Percentiles rank a stretch among this genome's conserved stretches.
phyloP scores from a whole-genome alignment of 2,329 filamentous ascomycete genomes.

The Paecilomyces variotii region DNA sequence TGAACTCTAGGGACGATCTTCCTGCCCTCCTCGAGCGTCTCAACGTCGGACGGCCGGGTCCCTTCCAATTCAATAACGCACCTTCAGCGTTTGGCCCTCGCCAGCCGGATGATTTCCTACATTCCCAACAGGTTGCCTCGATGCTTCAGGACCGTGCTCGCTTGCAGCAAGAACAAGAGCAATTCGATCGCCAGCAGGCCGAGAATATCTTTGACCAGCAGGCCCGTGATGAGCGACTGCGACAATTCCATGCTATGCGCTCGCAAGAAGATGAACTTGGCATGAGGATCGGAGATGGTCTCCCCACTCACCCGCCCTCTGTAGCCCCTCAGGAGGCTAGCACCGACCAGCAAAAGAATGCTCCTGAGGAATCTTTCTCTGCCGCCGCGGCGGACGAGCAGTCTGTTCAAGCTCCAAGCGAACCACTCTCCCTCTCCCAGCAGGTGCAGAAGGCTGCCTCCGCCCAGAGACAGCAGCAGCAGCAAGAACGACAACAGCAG shows the following conservation, averaged over 20 bases:
- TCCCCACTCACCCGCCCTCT: constrained; percentile 33
- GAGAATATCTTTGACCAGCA: constrained; percentile 43
- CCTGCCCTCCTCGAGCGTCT: constrained; percentile 58
- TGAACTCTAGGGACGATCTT: constrained; percentile 64
- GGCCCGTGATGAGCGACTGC: constrained; percentile 58
- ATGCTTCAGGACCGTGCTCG: constrained; percentile 55
- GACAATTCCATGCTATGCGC: constrained; percentile 73
- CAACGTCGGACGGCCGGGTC: constrained; percentile 46
- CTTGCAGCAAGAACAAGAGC: constrained; percentile 54
- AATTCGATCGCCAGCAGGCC: constrained; percentile 39
- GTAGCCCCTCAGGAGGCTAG: constrained; percentile 20
- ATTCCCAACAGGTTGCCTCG: constrained; percentile 49
- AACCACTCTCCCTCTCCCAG: constrained; percentile 64
- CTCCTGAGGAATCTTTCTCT: constrained; percentile 40
- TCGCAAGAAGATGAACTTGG: constrained; percentile 56
- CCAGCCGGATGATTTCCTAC: constrained; percentile 39
- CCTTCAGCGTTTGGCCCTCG: constrained; percentile 39
- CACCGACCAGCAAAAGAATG: constrained; percentile 10
- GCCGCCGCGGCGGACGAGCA: constrained; percentile 10
- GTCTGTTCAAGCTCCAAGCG: constrained; percentile 13
- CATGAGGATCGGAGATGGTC: constrained; percentile 29
- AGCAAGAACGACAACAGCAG: constrained; percentile 20
- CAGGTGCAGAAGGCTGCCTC: constrained; percentile 68
- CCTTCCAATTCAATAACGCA: constrained; percentile 39
- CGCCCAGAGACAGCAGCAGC: constrained; percentile 30